Base-by-base conservation (phyloP, 2,329 filamentous ascomycete species). In the Exophiala spinifera region DNA sequence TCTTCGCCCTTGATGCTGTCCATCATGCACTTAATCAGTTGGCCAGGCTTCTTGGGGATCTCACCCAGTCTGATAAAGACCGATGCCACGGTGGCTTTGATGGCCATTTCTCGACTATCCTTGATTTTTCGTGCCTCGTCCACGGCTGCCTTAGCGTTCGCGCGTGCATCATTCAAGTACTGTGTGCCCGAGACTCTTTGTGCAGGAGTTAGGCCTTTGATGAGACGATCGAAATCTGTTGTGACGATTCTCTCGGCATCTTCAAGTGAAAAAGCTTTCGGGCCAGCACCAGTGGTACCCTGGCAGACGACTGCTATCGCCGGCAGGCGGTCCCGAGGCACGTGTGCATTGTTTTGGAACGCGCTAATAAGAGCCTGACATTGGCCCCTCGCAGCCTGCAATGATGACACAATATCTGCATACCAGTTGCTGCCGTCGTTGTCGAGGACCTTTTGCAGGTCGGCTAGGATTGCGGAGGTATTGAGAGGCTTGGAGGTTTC, bases 1-100 rank as follows among this genome's bases (percentile, higher is more conserved):
- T 96, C 94, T 68, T 99, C 95, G 34, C 85, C 86, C 73, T 97
- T 99, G 67, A 99, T 83, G 66, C 92, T 97, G 70, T 99, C 94
- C 94, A 99, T 99, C 72, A 99, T 88, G 2, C 86, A 89, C 73
- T 96, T 96, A 74, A 99, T 99, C 11, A 96, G 84, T 15, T 86
- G 83, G 58, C 89, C 91, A 8, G 92, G 91, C 69, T 95, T 97
- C 81, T 96, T 97, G 0, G 95, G 92, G 8, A 96, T 80, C 25
- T 88, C 80, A 54, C 85, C 84, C 74, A 97, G 85, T n/a, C 91
- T 87, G 46, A 99, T 88, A 53, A 97, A 75, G 10, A 91, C 91
- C 60, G 89, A 90, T 10, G 92, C 90, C 17, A 91, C 89, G 5
- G 89, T 88, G 14, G 94, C 89, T 68, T 85, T 86, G 69, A 99